Conservation (phyloP, 352 stramenopile genomes). For the Phytopythium boreale region DNA sequence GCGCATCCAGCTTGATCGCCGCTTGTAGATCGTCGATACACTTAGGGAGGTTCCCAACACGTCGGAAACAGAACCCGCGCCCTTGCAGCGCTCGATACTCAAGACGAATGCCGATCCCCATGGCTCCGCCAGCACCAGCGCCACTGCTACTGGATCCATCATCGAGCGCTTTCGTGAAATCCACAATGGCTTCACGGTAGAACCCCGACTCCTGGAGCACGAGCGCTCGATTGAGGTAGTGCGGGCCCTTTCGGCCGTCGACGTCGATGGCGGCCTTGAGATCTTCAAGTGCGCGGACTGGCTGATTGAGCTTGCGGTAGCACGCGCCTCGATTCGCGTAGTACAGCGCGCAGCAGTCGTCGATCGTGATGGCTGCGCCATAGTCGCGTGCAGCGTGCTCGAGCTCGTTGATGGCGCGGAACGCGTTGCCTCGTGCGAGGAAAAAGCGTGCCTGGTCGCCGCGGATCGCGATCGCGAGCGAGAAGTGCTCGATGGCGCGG, state of each 20-base stretch:
- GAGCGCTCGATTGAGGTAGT: constrained; percentile 77
- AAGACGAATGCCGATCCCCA: constrained; percentile 42
- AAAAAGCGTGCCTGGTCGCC: constrained; percentile 74
- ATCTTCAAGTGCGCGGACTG: constrained; percentile 56
- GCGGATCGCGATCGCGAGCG: constrained; percentile 68
- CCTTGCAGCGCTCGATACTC: constrained; percentile 71
- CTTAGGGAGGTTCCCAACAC: constrained; percentile 49
- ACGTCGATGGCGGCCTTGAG: constrained; percentile 69
- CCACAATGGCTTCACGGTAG: constrained; percentile 64
- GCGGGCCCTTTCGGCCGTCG: constrained; percentile 61
- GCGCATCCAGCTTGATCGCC: constrained; percentile 67
- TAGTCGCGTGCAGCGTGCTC: constrained; percentile 65
- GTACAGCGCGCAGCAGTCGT: constrained; percentile 66
- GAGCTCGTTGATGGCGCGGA: constrained; percentile 68
- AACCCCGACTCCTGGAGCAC: constrained; percentile 65
- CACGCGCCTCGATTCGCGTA: constrained; percentile 70
- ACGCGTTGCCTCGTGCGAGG: constrained; percentile 65
- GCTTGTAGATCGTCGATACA: constrained; percentile 74
- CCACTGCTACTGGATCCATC: constrained; percentile 33
- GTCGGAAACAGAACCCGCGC: constrained; percentile 62
- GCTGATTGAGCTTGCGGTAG: constrained; percentile 68
- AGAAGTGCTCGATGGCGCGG: constrained; percentile 72
- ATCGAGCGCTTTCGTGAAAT: constrained; percentile 75
- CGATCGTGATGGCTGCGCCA: constrained; percentile 47
- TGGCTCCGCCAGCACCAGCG: constrained; percentile 4